These are phyloP conservation scores for Alnus glutinosa DNA, from an alignment of 306 rosid species.

Conservation along the genomic window DNA sequence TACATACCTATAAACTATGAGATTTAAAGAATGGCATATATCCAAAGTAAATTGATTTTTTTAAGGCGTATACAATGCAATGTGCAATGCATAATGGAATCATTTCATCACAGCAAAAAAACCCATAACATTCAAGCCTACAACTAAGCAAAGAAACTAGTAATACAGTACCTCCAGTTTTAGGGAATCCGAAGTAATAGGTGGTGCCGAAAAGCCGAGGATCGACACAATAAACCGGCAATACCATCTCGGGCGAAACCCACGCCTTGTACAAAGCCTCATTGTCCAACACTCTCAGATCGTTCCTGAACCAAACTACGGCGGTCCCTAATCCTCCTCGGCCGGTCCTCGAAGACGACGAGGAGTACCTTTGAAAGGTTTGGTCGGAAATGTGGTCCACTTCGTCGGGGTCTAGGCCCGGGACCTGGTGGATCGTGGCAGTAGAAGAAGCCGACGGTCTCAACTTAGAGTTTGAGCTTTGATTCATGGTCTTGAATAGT, in stretches of 20 bases:
- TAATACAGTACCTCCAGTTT: constrained; percentile 67
- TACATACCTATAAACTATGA: no score
- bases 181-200: constrained; percentile 75
- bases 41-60: no score
- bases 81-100: no score
- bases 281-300: constrained; percentile 80
- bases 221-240: constrained; percentile 84
- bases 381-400: constrained; percentile 51
- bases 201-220: constrained; percentile 77
- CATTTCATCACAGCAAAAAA: neutral
- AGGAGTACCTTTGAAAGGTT: constrained; percentile 54
- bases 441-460: neutral
- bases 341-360: constrained; percentile 53
- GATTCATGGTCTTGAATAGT: constrained; percentile 36
- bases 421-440: constrained; percentile 43
- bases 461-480: constrained; percentile 22
- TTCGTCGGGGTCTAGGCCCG: constrained; percentile 46
- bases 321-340: constrained; percentile 47
- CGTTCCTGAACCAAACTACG: constrained; percentile 93
- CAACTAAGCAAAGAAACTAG: neutral
- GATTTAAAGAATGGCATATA: no score
- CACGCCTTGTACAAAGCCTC: constrained; percentile 79
- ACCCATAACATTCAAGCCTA: no score
- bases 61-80: no score
- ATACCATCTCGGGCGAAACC: constrained; percentile 59